These are phyloP conservation scores for Botrytis paeoniae DNA, from an alignment of 2,329 filamentous ascomycete genomes.

Conservation along the genomic window DNA sequence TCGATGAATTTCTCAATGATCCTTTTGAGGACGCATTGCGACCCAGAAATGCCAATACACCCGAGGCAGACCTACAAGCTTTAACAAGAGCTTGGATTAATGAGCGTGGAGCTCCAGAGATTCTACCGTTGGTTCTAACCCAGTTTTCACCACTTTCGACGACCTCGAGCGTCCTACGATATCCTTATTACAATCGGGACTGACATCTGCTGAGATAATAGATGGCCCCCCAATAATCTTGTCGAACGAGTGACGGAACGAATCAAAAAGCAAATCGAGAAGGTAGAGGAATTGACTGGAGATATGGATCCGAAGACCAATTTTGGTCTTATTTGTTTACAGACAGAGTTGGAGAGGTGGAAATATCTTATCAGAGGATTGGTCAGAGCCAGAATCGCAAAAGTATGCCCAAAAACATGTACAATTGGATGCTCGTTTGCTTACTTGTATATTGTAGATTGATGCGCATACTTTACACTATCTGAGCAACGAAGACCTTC, in stretches of 20 bases:
- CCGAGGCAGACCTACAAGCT: slow-evolving; percentile 69
- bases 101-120: slow-evolving; percentile 82
- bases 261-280: slow-evolving; percentile 66
- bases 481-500: slow-evolving; percentile 54
- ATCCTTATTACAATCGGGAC: not conserved
- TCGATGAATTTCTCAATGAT: slow-evolving; percentile 52
- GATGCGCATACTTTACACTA: slow-evolving; percentile 75
- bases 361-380: slow-evolving; percentile 69
- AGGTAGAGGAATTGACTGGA: slow-evolving; percentile 73
- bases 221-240: slow-evolving; percentile 66
- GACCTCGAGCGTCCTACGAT: not conserved
- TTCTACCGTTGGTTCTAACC: slow-evolving; percentile 63
- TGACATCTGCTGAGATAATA: slow-evolving; percentile 34
- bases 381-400: slow-evolving; percentile 19
- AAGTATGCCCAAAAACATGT: not conserved
- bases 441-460: slow-evolving; percentile 86
- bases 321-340: slow-evolving; percentile 88
- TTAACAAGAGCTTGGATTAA: slow-evolving; percentile 91
- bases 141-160: slow-evolving; percentile 10
- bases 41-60: slow-evolving; percentile 63
- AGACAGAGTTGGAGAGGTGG: slow-evolving; percentile 92
- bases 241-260: slow-evolving; percentile 79
- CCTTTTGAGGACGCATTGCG: slow-evolving; percentile 34
- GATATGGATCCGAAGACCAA: slow-evolving; percentile 88
- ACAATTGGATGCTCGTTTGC: slow-evolving; percentile 52